Evolutionary conservation across 345 rosid genomes (phyloP).

Genomic region (Zanthoxylum bungeanum): DNA sequence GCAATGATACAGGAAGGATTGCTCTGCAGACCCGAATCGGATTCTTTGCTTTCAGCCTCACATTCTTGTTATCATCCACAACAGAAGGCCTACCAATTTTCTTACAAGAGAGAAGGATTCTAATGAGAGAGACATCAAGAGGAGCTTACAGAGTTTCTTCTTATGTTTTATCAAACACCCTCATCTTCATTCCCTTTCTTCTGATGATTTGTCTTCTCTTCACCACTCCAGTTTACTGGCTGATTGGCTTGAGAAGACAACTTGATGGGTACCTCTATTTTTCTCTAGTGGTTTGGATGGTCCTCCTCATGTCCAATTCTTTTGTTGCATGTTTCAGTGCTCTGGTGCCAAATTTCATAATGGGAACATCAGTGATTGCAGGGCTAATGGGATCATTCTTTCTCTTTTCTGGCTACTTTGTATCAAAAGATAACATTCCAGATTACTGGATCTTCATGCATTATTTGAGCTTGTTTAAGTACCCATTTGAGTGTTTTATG

Average conservation of each 20-base stretch:
- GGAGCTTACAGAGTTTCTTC: conserved; percentile 74
- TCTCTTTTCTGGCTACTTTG: conserved; percentile 85
- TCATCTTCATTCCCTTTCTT: conserved; percentile 71
- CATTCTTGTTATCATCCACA: conserved; percentile 77
- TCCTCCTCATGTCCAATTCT: conserved; percentile 77
- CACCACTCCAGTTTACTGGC: conserved; percentile 81
- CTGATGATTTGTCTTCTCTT: conserved; percentile 62
- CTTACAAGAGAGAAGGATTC: conserved; percentile 74
- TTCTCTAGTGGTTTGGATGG: conserved; percentile 71
- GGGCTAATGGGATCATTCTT: conserved; percentile 94
- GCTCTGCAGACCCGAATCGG: conserved; percentile 64
- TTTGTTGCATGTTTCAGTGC: conserved; percentile 91
- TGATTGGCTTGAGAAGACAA: conserved; percentile 65
- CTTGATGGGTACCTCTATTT: conserved; percentile 70
- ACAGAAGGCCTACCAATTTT: conserved; percentile 88
- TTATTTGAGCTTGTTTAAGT: conserved; percentile 73
- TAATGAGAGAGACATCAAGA: conserved; percentile 79
- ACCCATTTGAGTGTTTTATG: conserved; percentile 77
- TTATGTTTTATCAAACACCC: conserved; percentile 63
- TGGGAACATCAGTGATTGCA: conserved; percentile 85
- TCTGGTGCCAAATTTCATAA: conserved; percentile 86
- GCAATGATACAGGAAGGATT: conserved; percentile 42
- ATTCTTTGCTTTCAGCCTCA: conserved; percentile 84
- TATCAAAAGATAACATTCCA: conserved; percentile 59
- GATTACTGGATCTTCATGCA: conserved; percentile 87